A percentile compares a stretch with the other conserved stretches of the same genome.
Evolutionary conservation across 805 yeast genomes (phyloP).

Genomic region (Ogataea nonfermentans): DNA sequence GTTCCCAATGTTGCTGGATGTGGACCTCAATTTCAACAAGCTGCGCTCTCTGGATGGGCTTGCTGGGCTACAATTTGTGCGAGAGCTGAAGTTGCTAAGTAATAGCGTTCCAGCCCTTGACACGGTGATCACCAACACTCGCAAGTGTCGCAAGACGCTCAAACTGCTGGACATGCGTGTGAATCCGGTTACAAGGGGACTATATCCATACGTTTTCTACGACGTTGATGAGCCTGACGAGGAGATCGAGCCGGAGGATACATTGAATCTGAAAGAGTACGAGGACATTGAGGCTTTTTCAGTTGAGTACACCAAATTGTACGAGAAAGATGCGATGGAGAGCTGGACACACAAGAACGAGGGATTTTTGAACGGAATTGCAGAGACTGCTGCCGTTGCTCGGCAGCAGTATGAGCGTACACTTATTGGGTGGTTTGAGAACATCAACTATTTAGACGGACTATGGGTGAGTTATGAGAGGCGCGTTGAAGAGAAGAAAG

Average conservation of each 20-base stretch:
- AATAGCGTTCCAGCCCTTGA: slow-evolving; percentile 39
- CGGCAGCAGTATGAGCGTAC: slow-evolving; percentile 18
- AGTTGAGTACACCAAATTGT: slow-evolving; percentile 43
- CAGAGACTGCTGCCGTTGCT: slow-evolving; percentile 1
- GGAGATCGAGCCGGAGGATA: slow-evolving; percentile 26
- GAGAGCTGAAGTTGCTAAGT: slow-evolving; percentile 43
- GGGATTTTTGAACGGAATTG: slow-evolving; percentile 8
- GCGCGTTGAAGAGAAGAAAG: slow-evolving; percentile 9
- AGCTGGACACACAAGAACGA: slow-evolving; percentile 43
- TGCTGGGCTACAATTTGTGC: slow-evolving; percentile 35
- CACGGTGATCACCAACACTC: slow-evolving; percentile 34
- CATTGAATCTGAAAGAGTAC: slow-evolving; percentile 43
- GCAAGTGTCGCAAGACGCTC: slow-evolving; percentile 33
- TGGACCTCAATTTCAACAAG: slow-evolving; percentile 51
- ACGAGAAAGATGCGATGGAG: slow-evolving; percentile 31
- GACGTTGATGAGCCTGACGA: slow-evolving; percentile 35
- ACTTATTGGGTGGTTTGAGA: slow-evolving; percentile 29
- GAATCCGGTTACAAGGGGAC: slow-evolving; percentile 45
- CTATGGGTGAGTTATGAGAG: slow-evolving; percentile 17
- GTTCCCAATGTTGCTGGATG: slow-evolving; percentile 47
- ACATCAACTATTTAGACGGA: slow-evolving; percentile 31
- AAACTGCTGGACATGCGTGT: slow-evolving; percentile 46
- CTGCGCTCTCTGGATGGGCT: slow-evolving; percentile 37
- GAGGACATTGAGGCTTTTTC: slow-evolving; percentile 55
- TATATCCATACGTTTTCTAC: slow-evolving; percentile 54